Evolutionary conservation across 1,284 basidiomycete species (phyloP).

Genomic region (Filobasidium uniguttulatum): DNA sequence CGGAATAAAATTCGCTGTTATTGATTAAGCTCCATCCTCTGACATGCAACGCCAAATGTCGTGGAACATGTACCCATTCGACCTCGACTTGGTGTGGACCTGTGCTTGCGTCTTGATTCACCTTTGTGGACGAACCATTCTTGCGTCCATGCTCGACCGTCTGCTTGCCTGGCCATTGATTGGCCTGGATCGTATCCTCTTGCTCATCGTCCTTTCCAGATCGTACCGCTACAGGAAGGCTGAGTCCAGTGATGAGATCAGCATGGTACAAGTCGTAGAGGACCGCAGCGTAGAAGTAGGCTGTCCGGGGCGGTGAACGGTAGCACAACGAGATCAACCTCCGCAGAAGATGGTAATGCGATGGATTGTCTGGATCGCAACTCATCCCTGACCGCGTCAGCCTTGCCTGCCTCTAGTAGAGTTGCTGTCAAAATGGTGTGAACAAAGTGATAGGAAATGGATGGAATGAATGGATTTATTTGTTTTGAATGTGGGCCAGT

Average conservation of each 20-base stretch:
- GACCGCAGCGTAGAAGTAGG: slow-evolving; percentile 11
- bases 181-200: neutral
- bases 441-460: no score
- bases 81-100: neutral
- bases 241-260: slow-evolving; percentile 5
- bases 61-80: slow-evolving; percentile 1
- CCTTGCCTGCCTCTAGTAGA: no score
- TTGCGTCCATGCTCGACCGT: neutral
- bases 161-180: neutral
- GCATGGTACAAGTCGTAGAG: slow-evolving; percentile 10
- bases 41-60: slow-evolving; percentile 10
- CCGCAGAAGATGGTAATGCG: slow-evolving; percentile 14
- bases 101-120: neutral
- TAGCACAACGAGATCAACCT: slow-evolving; percentile 14
- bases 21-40: slow-evolving; percentile 7
- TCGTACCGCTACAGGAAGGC: slow-evolving; percentile 6
- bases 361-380: no score
- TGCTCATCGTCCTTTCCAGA: neutral
- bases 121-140: neutral
- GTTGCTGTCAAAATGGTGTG: no score
- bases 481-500: no score
- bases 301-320: slow-evolving; percentile 10
- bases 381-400: no score
- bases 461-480: no score
- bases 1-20: slow-evolving; percentile 9